phyloP scores from a whole-genome alignment of 2,329 filamentous ascomycete species.

The Orbilia javanica region DNA sequence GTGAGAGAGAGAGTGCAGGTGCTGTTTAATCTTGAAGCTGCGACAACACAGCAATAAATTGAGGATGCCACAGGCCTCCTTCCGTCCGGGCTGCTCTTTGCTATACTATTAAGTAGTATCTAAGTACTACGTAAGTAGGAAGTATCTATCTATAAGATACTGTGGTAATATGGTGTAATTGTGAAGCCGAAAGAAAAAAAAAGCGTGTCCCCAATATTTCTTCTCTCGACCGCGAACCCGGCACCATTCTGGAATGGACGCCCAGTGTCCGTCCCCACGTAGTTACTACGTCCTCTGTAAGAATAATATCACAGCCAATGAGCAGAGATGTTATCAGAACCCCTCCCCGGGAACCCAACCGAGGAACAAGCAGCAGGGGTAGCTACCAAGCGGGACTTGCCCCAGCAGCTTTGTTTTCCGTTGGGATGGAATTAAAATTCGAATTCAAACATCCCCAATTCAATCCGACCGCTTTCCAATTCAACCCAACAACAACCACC shows the following conservation, averaged over 20 bases:
- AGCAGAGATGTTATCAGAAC: neutral
- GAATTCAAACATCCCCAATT: neutral
- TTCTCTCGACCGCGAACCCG: neutral
- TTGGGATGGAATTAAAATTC: slow-evolving; percentile 20
- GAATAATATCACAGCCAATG: too few relatives aligned
- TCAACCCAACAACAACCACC: slow-evolving; percentile 4
- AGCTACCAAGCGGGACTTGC: neutral
- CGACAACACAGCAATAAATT: slow-evolving; percentile 58
- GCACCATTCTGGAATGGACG: too few relatives aligned
- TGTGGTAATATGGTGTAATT: neutral
- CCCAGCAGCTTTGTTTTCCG: slow-evolving; percentile 29
- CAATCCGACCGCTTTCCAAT: neutral
- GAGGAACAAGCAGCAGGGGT: too few relatives aligned
- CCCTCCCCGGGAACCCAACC: neutral
- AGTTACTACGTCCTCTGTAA: too few relatives aligned
- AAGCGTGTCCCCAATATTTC: slow-evolving; percentile 10
- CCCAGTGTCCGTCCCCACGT: too few relatives aligned
- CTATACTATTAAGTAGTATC: too few relatives aligned
- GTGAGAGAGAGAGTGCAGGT: slow-evolving; percentile 62
- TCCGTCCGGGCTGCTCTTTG: neutral
- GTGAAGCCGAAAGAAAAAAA: neutral
- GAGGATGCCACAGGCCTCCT: slow-evolving; percentile 11
- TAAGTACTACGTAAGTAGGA: too few relatives aligned
- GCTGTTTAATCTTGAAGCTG: slow-evolving; percentile 40
- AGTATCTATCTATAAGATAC: neutral